These are phyloP conservation scores for Allium cepa DNA, from an alignment of 106 monocot genomes.

Conservation along the genomic window DNA sequence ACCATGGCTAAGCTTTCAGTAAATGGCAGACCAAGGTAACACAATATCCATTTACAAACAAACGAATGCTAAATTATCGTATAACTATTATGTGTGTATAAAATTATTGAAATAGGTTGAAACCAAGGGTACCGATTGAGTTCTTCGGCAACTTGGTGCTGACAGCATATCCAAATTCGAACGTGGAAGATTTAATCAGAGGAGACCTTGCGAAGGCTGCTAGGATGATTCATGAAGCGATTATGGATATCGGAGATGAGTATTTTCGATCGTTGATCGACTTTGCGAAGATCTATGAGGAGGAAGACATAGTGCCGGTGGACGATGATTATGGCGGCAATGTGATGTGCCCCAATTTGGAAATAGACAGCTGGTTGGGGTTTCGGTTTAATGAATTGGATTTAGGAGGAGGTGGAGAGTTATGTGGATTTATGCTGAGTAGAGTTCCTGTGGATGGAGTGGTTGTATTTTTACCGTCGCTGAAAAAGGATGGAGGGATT, in stretches of 20 bases:
- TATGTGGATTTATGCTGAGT: constrained; percentile 19
- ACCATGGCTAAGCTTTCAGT: constrained; percentile 27
- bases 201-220: constrained; percentile 17
- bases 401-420: constrained; percentile 40
- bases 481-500: constrained; percentile 21
- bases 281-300: constrained; percentile 23
- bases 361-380: constrained; percentile 54
- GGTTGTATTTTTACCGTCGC: constrained; percentile 26
- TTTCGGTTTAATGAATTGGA: constrained; percentile 54
- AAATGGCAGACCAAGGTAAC: constrained; percentile 25
- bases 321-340: constrained; percentile 12
- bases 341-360: constrained; percentile 34
- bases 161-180: constrained; percentile 18
- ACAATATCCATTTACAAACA: background rate
- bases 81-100: no score
- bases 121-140: constrained; percentile 18
- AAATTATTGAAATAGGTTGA: constrained; percentile 3
- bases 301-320: constrained; percentile 29
- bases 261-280: constrained; percentile 61
- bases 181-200: constrained; percentile 13
- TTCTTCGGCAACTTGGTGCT: constrained; percentile 47
- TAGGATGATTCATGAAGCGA: constrained; percentile 18
- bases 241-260: constrained; percentile 9
- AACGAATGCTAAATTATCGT: no score
- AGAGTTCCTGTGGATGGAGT: constrained; percentile 39